Percentiles rank a stretch among this genome's conserved stretches.
Conservation (phyloP, 352 stramenopile genomes). For the Thalassiosira tumida region DNA sequence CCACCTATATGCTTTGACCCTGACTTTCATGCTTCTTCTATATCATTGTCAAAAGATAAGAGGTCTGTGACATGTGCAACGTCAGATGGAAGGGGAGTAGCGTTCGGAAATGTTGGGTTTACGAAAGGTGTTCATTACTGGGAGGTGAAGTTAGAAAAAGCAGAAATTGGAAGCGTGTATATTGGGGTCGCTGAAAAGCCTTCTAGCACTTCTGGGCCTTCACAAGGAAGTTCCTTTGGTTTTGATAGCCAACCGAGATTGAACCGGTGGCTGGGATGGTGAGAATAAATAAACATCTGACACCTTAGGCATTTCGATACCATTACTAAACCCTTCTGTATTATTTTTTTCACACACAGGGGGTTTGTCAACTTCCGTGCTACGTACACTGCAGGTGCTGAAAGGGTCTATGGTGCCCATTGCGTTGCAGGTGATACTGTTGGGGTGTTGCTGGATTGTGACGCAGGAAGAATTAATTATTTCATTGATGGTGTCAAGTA, state of each 20-base stretch:
- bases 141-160: constrained; percentile 97
- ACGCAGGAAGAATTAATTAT: constrained; percentile 97
- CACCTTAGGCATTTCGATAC: background rate
- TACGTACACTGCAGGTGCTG: constrained; percentile 91
- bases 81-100: constrained; percentile 87
- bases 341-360: constrained; percentile 87
- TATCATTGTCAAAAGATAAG: constrained; percentile 88
- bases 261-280: constrained; percentile 83
- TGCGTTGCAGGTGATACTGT: constrained; percentile 97
- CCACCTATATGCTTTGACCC: constrained; percentile 89
- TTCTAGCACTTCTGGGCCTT: constrained; percentile 59
- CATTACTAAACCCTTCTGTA: background rate
- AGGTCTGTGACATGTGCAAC: constrained; percentile 87
- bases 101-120: constrained; percentile 89
- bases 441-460: constrained; percentile 98
- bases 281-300: constrained; percentile 42
- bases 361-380: constrained; percentile 98
- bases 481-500: constrained; percentile 99
- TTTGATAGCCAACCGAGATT: constrained; percentile 80
- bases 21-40: constrained; percentile 87
- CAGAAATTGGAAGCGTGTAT: constrained; percentile 98
- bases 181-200: constrained; percentile 96
- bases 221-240: constrained; percentile 75
- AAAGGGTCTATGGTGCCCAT: constrained; percentile 93
- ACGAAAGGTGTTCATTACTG: constrained; percentile 97